Evolutionary conservation across 257 asterid species (phyloP).

Genomic region (Buddleja alternifolia): DNA sequence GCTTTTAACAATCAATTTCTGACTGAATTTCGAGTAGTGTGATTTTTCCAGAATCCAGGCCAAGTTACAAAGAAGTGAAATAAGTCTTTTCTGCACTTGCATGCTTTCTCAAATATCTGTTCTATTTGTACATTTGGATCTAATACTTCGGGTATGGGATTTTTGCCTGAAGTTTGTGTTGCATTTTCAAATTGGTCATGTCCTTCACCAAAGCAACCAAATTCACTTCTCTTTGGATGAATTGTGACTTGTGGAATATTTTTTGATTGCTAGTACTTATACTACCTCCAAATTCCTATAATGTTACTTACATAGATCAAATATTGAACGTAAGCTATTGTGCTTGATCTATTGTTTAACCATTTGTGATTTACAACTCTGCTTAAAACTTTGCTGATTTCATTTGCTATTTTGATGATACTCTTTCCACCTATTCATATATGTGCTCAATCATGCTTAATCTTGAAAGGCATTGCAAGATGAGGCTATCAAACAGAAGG

Average conservation of each 20-base stretch:
- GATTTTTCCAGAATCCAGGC: background rate
- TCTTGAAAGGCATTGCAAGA: slow-evolving; percentile 65
- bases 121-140: background rate
- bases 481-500: slow-evolving; percentile 74
- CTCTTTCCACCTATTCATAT: slow-evolving; percentile 1
- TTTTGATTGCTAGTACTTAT: background rate
- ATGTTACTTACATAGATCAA: background rate
- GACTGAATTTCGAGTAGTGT: background rate
- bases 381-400: background rate
- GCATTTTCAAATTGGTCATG: slow-evolving; percentile 3
- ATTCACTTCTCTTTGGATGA: background rate
- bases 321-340: background rate
- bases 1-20: background rate
- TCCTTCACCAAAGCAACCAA: background rate
- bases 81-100: background rate
- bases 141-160: background rate
- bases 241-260: background rate
- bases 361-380: background rate
- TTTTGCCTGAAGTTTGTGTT: background rate
- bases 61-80: slow-evolving; percentile 8
- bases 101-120: background rate
- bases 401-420: slow-evolving; percentile 1
- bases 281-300: background rate
- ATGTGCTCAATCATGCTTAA: slow-evolving; percentile 14
- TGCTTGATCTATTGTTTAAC: slow-evolving; percentile 4